Base-by-base conservation (phyloP, 2,329 filamentous ascomycete genomes). In the Fusarium tupiense region DNA sequence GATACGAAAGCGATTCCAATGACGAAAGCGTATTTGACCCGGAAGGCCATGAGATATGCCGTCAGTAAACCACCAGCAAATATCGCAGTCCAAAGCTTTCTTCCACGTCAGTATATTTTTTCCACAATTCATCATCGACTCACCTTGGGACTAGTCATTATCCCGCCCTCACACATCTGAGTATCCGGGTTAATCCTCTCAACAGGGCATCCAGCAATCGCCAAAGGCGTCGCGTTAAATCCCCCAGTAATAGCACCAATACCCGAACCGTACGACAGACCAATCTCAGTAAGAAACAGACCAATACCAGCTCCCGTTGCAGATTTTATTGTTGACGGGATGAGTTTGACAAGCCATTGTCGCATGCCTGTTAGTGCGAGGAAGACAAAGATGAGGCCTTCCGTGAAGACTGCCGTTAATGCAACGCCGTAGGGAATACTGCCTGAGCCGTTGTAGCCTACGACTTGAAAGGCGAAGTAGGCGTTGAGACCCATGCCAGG, bases 291-390 rank as follows among this genome's bases (percentile, higher is more conserved):
- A 24, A 94, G 86, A 77, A 95, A 96, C 3, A 96, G 85, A 26
- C 93, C 93, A 71, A 96, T 95, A 57, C 93, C 93, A 50, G 92
- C 93, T 67, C 93, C 92, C 14, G 92, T 94, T 11, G 93, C 93
- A 53, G 95, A 90, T 81, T 96, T 96, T 83, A 96, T 94, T 46
- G 91, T 94, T 31, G 89, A 88, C 1, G 93, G 93, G 67, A 96
- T 93, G 31, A 92, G 89, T 72, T 93, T 90, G 19, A 94, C 93
- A 26, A 96, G 88, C 93, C 93, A 96, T 81, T 96, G 93, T 22
- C 93, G 91, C 84, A 96, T 88, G n/a, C 93, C 93, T 37, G 94
- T 86, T 31, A 95, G 79, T 2, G 93, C 93, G 37, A 96, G 86
- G 6, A 85, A 91, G 52, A 95, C 88, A 82, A 96, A 96, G 63